phyloP scores from a whole-genome alignment of 2,329 filamentous ascomycete species.

The Cadophora malorum region DNA sequence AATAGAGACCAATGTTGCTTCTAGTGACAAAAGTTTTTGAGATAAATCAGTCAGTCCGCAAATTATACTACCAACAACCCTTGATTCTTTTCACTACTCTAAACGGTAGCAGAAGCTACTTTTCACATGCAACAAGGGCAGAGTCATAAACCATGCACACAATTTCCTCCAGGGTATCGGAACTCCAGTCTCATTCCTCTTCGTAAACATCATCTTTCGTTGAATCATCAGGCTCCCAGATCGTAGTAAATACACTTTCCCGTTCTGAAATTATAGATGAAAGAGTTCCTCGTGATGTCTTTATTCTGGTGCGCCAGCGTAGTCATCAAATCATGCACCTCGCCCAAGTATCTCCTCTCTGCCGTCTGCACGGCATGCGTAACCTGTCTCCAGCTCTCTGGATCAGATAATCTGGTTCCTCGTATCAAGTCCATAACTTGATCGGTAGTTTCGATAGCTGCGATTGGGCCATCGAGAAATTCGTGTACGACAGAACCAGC shows the following conservation, averaged over 20 bases:
- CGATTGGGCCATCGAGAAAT: slow-evolving; percentile 79
- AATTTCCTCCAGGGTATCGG: slow-evolving; percentile 10
- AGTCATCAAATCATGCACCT: slow-evolving; percentile 78
- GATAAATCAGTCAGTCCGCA: no score
- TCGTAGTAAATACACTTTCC: slow-evolving; percentile 88
- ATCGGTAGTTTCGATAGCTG: slow-evolving; percentile 88
- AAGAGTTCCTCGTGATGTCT: slow-evolving; percentile 72
- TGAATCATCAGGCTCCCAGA: slow-evolving; percentile 52
- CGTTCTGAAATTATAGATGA: slow-evolving; percentile 91
- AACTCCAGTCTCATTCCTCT: slow-evolving; percentile 14
- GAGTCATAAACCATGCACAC: neutral
- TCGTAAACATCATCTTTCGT: slow-evolving; percentile 5
- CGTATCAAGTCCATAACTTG: slow-evolving; percentile 79
- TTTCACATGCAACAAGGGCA: neutral
- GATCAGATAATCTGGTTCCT: slow-evolving; percentile 76
- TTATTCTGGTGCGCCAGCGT: slow-evolving; percentile 66
- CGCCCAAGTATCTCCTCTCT: slow-evolving; percentile 81
- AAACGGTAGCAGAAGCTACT: no score
- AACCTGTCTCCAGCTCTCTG: slow-evolving; percentile 82
- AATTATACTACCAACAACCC: no score
- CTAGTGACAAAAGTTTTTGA: no score
- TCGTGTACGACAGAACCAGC: slow-evolving; percentile 69
- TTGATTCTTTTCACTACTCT: no score
- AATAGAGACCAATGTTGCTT: no score
- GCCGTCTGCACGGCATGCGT: slow-evolving; percentile 79